Evolutionary conservation across 768 basidiomycete genomes (phyloP).

Genomic region (Kwoniella dendrophila): DNA sequence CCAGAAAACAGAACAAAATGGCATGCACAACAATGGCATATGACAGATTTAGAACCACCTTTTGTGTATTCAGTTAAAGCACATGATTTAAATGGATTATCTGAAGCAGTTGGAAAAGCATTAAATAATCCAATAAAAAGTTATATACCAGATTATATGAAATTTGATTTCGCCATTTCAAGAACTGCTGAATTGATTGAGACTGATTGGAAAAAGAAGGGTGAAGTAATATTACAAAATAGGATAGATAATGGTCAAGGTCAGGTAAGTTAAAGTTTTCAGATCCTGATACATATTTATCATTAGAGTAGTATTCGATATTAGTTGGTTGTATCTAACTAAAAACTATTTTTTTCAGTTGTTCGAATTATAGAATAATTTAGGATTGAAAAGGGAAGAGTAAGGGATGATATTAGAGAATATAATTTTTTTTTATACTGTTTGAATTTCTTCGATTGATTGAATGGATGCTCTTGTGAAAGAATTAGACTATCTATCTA

Average conservation of each 20-base stretch:
- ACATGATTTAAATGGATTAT: constrained; percentile 34
- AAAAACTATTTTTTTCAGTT: no score
- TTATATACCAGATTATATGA: constrained; percentile 47
- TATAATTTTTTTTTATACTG: no score
- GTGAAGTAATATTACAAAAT: constrained; percentile 27
- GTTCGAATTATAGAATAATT: no score
- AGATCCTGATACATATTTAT: no score
- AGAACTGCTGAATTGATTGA: constrained; percentile 37
- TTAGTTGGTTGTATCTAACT: no score
- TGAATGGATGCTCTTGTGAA: no score
- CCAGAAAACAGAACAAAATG: constrained; percentile 41
- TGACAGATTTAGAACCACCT: constrained; percentile 49
- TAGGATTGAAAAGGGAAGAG: no score
- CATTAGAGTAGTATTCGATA: no score
- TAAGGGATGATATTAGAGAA: no score
- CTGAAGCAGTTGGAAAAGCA: constrained; percentile 30
- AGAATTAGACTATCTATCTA: no score
- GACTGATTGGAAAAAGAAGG: constrained; percentile 39
- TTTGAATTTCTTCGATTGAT: no score
- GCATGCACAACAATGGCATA: constrained; percentile 48
- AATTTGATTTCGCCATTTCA: constrained; percentile 29
- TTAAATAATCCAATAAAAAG: constrained; percentile 35
- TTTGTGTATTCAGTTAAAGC: constrained; percentile 47
- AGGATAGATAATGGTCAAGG: constrained; percentile 26
- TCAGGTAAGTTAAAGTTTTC: constrained; percentile 23